A percentile compares a stretch with the other conserved stretches of the same genome.
Evolutionary conservation across 805 yeast genomes (phyloP).

Genomic region (Cyberlindnera bimundalis): DNA sequence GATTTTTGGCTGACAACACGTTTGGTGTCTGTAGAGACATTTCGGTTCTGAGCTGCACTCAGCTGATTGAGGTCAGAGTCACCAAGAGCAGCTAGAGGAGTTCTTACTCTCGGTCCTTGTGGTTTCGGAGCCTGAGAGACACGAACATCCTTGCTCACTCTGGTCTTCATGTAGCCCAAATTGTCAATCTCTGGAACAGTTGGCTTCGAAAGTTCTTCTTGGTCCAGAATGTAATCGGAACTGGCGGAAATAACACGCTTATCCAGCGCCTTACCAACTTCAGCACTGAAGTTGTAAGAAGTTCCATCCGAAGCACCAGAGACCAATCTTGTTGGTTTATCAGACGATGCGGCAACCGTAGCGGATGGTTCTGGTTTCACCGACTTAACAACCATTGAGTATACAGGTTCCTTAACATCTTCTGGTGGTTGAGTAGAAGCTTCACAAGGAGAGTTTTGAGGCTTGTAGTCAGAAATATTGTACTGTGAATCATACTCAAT

Average conservation of each 20-base stretch:
- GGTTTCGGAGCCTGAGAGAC: constrained; percentile 2
- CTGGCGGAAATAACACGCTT: constrained; percentile 2
- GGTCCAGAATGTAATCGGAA: constrained; percentile 6
- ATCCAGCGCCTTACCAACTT: constrained; percentile 20
- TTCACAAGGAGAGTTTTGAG: not conserved
- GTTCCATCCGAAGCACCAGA: constrained; percentile 18
- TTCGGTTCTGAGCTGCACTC: constrained; percentile 1
- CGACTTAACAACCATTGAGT: constrained; percentile 6
- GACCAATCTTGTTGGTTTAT: constrained; percentile 8
- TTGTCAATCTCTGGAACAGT: constrained; percentile 15
- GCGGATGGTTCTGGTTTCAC: constrained; percentile 1
- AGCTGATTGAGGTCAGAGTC: constrained; percentile 15
- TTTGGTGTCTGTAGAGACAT: constrained; percentile 5
- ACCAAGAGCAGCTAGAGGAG: constrained; percentile 20
- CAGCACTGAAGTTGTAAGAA: constrained; percentile 19
- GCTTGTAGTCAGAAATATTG: constrained; percentile 7
- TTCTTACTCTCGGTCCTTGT: constrained; percentile 12
- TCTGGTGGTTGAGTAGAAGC: not conserved
- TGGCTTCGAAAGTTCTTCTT: constrained; percentile 13
- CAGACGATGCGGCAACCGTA: not conserved
- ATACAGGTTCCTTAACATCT: not conserved
- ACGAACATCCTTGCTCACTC: constrained; percentile 1
- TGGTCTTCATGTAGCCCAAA: constrained; percentile 12
- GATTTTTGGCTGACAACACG: constrained; percentile 16
- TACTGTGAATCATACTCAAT: constrained; percentile 20